Base-by-base conservation (phyloP, 768 basidiomycete species). In the Dictyophora rubrovolvata region DNA sequence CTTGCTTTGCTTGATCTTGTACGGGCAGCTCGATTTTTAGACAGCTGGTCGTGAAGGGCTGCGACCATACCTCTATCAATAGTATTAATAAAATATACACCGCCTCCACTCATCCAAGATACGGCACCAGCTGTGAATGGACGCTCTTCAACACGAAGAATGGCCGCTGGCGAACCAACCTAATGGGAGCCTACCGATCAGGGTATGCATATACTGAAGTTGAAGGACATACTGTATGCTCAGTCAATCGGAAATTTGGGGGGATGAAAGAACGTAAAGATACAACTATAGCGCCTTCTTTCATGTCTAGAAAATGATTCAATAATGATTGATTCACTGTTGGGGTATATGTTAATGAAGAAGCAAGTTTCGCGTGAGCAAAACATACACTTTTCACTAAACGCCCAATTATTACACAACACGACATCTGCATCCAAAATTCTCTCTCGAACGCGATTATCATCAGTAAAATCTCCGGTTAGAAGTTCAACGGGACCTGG, bases 291-390 rank as follows among this genome's bases (percentile, higher is more conserved):
- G 93, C 92, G 18, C 91, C 90, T 60, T 95, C 91, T 67, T 93
- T 96, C 61, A 98, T 75, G 67, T 99, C 96, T 56, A 99, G 75
- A 72, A 98, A 98, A 66, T 92, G 87, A 28, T 88, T 85, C 49
- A 88, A 79, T 16, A 99, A 73, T 1, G 85, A 82, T 66, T 91
- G 89, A 70, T 97, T 98, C 61, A 98, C 88, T 91, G 59, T 11
- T 46, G 49, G 17, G 12, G 35, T 23, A 28, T 3, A 12, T 42
- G 42, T 50, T 11, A 36, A n/a, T 18, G 47, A 18, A 55, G 18
- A 10, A 8, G 4, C 53, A 56, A 47, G 34, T 61, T 14, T 20
- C n/a, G 53, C 23, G 46, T n/a, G 18, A n/a, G 35, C 0, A n/a
- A 3, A 8, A 82, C 86, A 75, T 65, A 90, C 89, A 68, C 54